A percentile compares a stretch with the other conserved stretches of the same genome.
Conservation (phyloP, 2,329 filamentous ascomycete species). For the Didymella exigua region DNA sequence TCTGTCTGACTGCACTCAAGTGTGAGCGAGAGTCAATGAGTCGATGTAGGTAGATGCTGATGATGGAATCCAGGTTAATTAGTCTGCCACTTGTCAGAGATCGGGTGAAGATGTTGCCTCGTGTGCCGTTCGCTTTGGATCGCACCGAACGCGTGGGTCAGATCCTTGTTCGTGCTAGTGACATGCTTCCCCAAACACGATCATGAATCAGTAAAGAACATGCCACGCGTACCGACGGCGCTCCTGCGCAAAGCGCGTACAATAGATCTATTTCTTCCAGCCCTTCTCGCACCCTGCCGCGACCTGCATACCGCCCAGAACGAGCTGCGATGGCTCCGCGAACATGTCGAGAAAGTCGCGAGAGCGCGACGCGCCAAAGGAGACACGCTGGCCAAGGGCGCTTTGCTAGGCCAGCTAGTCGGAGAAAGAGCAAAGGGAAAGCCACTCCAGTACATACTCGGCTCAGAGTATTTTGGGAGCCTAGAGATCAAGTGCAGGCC, state of each 20-base stretch:
- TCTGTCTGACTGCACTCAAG: too few species aligned
- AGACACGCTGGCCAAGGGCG: constrained; percentile 22
- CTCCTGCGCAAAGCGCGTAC: constrained; percentile 61
- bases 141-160: neutral
- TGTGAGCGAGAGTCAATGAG: neutral
- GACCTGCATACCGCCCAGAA: constrained; percentile 67
- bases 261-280: constrained; percentile 62
- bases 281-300: constrained; percentile 68
- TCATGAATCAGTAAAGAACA: constrained; percentile 23
- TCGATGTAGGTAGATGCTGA: neutral
- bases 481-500: constrained; percentile 76
- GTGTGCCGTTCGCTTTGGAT: neutral
- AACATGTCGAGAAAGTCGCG: constrained; percentile 54
- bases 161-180: constrained; percentile 9
- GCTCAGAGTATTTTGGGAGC: constrained; percentile 84
- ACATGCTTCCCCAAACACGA: constrained; percentile 4
- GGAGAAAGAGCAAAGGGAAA: constrained; percentile 62
- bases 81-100: neutral
- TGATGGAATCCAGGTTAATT: too few species aligned
- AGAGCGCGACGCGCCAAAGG: constrained; percentile 28
- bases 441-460: constrained; percentile 88
- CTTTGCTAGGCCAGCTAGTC: constrained; percentile 36
- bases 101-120: neutral
- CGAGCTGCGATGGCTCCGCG: constrained; percentile 75
- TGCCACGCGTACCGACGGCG: constrained; percentile 66